Evolutionary conservation across 768 basidiomycete species (phyloP).

Genomic region (Coprinellus micaceus): DNA sequence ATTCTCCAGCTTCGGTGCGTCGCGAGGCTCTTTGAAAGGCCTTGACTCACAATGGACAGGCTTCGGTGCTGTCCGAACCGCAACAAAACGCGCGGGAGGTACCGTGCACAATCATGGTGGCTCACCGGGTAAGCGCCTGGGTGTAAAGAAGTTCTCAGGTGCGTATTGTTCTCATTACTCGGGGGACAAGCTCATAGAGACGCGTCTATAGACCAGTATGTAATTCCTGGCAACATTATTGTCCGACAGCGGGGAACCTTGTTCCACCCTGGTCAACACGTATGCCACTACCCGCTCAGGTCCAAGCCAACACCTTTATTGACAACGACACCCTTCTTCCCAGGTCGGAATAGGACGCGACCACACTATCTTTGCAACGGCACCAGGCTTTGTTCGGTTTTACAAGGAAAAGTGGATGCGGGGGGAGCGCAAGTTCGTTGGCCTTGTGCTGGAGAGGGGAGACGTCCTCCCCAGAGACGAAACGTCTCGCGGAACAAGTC

Average conservation of each 20-base stretch:
- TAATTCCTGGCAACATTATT: slow-evolving; percentile 94
- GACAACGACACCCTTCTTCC: background rate
- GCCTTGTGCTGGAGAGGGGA: slow-evolving; percentile 76
- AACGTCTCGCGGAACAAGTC: slow-evolving; percentile 67
- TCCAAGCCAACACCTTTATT: background rate
- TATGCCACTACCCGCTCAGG: slow-evolving; percentile 32
- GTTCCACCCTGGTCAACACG: slow-evolving; percentile 93
- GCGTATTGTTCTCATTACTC: slow-evolving; percentile 17
- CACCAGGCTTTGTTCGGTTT: slow-evolving; percentile 91
- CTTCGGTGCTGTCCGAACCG: slow-evolving; percentile 76
- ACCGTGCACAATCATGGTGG: slow-evolving; percentile 90
- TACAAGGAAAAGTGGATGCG: slow-evolving; percentile 80
- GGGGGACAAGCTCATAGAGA: slow-evolving; percentile 6
- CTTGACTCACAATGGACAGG: slow-evolving; percentile 23
- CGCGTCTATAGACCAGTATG: slow-evolving; percentile 68
- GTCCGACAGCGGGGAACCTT: slow-evolving; percentile 90
- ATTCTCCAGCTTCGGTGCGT: slow-evolving; percentile 46
- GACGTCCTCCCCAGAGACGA: slow-evolving; percentile 88
- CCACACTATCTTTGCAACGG: slow-evolving; percentile 88
- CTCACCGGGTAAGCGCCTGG: slow-evolving; percentile 89
- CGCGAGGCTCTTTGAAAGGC: background rate
- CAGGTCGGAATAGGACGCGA: slow-evolving; percentile 91
- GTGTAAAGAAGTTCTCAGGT: slow-evolving; percentile 97
- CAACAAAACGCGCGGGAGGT: slow-evolving; percentile 95
- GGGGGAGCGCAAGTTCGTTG: slow-evolving; percentile 74